Evolutionary conservation across 192 early-diverging fungal genomes (phyloP), one percentile per base, ranked within the genome.

Genomic region (Tieghemiomyces parasiticus): DNA sequence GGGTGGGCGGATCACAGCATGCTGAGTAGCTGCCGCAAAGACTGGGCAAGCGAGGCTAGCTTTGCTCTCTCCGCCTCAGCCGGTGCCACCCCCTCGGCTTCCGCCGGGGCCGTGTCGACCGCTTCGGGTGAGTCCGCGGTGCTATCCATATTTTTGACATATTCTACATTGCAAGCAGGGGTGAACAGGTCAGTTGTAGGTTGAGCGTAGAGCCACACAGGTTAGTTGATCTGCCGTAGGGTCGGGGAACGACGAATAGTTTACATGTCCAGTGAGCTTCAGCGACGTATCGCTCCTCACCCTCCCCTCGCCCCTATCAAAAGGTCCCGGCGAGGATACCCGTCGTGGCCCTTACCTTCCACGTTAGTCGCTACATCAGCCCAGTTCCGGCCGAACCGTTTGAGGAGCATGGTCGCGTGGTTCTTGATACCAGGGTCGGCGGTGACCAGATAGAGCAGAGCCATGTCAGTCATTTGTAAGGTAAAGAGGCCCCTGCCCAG

Each of bases 401-500:
- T 56, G 34, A 56, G 34, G 9, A 56, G 32, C 31, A 29, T 29
- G 16, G 14, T 34, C 3, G 34, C 54, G 16, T 56, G 54, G 3
- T 29, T 1, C 19, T 33, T 31, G 24, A 56, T 56, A 19, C 24
- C 1, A 1, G 54, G 46, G 6, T 78, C 65, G 47, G 87, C 87
- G 35, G 70, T 69, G 62, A 76, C 76, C 12, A 88, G 58, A 67
- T 78, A 82, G 24, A 79, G 82, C 56, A 91, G 62, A 6, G 82
- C 75, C 14, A 88, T 66, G 64, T 86, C 86, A 0, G 84, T 71
- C 49, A 80, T 68, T 45, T 93, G 90, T 52, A 90, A 66, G 38
- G 79, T 80, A 63, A 92, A 95, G 46, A 95, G 67, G 0, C 93
- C 95, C 0, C 82, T 80, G 38, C 86, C 85, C 55, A 93, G 65